phyloP scores from a whole-genome alignment of 805 yeast species.

The Ascoidea rubescens region DNA sequence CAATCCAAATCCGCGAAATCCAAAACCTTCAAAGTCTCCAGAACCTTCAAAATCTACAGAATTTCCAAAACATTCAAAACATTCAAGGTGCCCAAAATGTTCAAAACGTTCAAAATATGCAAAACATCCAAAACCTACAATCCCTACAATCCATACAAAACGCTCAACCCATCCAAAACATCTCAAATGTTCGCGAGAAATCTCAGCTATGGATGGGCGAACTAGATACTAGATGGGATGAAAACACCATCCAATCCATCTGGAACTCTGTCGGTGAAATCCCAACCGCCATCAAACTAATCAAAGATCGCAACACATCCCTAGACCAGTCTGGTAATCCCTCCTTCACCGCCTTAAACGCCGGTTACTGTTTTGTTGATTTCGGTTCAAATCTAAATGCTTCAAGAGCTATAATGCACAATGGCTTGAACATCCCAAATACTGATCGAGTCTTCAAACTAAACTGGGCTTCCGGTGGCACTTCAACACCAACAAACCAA shows the following conservation, averaged over 20 bases:
- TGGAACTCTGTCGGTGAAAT: conserved; percentile 64
- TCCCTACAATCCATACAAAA: conserved; percentile 14
- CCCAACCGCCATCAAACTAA: conserved; percentile 47
- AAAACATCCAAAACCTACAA: not conserved
- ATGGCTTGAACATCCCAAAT: conserved; percentile 60
- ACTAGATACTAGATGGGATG: conserved; percentile 76
- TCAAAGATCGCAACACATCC: conserved; percentile 44
- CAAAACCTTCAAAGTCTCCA: too few relatives aligned
- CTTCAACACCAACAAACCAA: conserved; percentile 1
- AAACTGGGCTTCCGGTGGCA: conserved; percentile 67
- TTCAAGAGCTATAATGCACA: conserved; percentile 45
- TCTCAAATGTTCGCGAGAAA: conserved; percentile 16
- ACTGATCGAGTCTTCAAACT: conserved; percentile 45
- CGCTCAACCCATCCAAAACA: conserved; percentile 38
- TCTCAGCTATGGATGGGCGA: conserved; percentile 78
- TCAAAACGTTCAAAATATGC: too few relatives aligned
- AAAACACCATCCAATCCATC: conserved; percentile 43
- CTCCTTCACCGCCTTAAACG: conserved; percentile 34
- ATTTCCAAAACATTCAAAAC: too few relatives aligned
- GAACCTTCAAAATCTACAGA: too few relatives aligned
- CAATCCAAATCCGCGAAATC: conserved; percentile 2
- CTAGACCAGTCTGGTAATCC: conserved; percentile 12
- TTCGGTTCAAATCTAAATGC: conserved; percentile 52
- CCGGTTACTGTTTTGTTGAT: conserved; percentile 75
- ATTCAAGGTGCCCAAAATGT: too few relatives aligned